A percentile compares a stretch with the other conserved stretches of the same genome.
phyloP scores from a whole-genome alignment of 2,329 filamentous ascomycete genomes.

The Exophiala sp. region DNA sequence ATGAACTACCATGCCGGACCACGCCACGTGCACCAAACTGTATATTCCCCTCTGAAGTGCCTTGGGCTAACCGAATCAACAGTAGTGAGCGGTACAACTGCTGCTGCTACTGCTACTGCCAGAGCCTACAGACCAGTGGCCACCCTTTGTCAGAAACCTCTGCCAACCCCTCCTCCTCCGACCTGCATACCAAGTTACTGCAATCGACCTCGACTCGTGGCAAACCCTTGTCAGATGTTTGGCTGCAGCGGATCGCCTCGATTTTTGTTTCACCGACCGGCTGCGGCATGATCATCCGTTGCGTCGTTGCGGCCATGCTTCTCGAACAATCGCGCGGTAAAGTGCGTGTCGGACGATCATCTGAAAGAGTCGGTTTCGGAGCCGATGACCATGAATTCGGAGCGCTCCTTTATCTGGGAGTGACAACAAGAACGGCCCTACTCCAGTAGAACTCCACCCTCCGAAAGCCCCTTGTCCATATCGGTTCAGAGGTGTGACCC shows the following conservation, averaged over 20 bases:
- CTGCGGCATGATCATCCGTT: background rate
- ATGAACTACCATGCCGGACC: background rate
- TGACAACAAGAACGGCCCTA: background rate
- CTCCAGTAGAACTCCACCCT: background rate
- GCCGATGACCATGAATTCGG: background rate
- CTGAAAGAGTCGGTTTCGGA: background rate
- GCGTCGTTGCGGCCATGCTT: too few relatives aligned
- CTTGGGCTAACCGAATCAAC: too few relatives aligned
- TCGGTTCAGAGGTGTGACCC: background rate
- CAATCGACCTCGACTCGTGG: background rate
- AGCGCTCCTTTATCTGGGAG: background rate
- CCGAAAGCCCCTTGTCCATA: background rate
- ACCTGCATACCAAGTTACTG: background rate
- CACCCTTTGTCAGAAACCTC: too few relatives aligned
- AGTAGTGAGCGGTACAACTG: background rate
- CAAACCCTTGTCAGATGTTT: background rate
- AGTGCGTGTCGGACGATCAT: background rate
- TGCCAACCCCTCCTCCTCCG: too few relatives aligned
- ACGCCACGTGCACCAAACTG: conserved; percentile 1
- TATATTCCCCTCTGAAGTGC: background rate
- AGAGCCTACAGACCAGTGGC: background rate
- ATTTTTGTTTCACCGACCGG: background rate
- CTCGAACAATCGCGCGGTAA: too few relatives aligned
- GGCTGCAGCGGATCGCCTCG: background rate
- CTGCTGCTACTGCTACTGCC: background rate